phyloP scores from a whole-genome alignment of 2,329 filamentous ascomycete genomes.

The Colletotrichum echinochloae region DNA sequence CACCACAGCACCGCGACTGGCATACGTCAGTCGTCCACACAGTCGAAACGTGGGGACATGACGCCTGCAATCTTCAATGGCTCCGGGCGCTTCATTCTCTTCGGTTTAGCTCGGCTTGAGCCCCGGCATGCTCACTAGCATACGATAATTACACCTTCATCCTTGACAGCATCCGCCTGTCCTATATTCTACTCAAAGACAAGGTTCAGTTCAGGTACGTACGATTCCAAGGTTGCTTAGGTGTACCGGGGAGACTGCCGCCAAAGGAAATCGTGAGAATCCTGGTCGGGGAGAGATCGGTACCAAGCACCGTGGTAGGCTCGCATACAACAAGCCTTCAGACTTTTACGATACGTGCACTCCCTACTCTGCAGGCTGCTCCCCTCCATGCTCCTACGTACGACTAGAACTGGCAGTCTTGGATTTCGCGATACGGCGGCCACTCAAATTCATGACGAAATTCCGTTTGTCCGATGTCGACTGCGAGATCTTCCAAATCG shows the following conservation, averaged over 20 bases:
- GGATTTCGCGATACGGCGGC: constrained; percentile 22
- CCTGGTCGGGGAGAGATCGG: constrained; percentile 1
- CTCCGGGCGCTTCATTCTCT: constrained; percentile 10
- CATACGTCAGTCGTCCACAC: constrained; percentile 1
- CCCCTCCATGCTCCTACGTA: background rate
- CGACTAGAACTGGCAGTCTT: background rate
- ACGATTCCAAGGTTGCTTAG: constrained; percentile 7
- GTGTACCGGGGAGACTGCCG: constrained; percentile 1
- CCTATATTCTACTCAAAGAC: background rate
- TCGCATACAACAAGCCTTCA: background rate
- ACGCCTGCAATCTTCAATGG: background rate
- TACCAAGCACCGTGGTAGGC: constrained; percentile 26
- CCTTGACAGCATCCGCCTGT: constrained; percentile 4
- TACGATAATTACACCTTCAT: background rate
- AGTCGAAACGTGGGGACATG: constrained; percentile 13
- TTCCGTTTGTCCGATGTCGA: constrained; percentile 33
- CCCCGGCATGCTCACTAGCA: background rate
- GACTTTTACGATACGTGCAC: constrained; percentile 17
- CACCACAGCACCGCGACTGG: background rate
- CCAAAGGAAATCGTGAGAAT: constrained; percentile 4
- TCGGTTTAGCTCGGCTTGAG: constrained; percentile 7
- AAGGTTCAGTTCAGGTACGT: constrained; percentile 2
- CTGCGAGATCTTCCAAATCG: background rate
- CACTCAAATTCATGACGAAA: constrained; percentile 35
- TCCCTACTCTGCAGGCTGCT: constrained; percentile 20